Conservation (phyloP, 495 filamentous ascomycete species). For the Usnea hakonensis region DNA sequence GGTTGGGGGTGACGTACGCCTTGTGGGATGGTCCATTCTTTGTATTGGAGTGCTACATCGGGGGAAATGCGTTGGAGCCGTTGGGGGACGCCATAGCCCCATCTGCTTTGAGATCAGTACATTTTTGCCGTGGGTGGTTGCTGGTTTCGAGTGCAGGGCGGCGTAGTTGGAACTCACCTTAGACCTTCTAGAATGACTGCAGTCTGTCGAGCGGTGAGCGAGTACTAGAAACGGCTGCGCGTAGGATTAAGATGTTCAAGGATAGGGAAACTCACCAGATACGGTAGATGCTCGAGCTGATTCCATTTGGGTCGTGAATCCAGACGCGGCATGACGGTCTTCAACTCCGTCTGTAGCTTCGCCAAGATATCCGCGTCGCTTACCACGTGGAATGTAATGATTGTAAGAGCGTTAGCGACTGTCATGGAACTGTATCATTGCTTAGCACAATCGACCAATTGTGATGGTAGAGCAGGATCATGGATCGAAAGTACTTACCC, state of each 20-base stretch:
- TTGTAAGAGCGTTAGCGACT: slow-evolving; percentile 26
- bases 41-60: slow-evolving; percentile 24
- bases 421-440: too few relatives aligned
- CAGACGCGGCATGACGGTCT: slow-evolving; percentile 27
- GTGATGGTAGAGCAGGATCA: too few relatives aligned
- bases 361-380: slow-evolving; percentile 29
- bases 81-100: slow-evolving; percentile 33
- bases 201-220: background rate
- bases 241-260: too few relatives aligned
- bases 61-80: slow-evolving; percentile 40
- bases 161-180: slow-evolving; percentile 25
- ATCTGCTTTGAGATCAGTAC: slow-evolving; percentile 13
- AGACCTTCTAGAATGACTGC: slow-evolving; percentile 14
- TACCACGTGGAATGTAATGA: slow-evolving; percentile 36
- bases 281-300: slow-evolving; percentile 46
- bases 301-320: slow-evolving; percentile 28
- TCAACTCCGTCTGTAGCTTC: slow-evolving; percentile 29
- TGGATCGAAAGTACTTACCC: too few relatives aligned
- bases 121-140: too few relatives aligned
- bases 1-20: background rate
- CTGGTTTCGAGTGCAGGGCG: too few relatives aligned
- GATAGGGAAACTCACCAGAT: slow-evolving; percentile 27
- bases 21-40: slow-evolving; percentile 25
- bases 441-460: too few relatives aligned
- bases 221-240: background rate